phyloP scores from a whole-genome alignment of 441 rosid genomes.

The Cnidoscolus chayamansa region DNA sequence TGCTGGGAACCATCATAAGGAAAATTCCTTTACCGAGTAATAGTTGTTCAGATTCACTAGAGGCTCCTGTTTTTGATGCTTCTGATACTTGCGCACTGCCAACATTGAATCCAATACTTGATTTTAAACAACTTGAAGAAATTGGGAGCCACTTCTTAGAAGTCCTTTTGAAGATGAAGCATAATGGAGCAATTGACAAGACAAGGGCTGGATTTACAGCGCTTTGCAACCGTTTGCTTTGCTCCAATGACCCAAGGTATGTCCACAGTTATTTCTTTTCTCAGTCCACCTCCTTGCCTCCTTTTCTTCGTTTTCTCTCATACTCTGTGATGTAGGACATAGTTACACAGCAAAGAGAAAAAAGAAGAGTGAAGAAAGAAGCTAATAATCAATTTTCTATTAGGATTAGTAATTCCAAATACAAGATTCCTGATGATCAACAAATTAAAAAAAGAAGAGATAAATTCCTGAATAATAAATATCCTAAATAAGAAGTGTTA shows the following conservation, averaged over 20 bases:
- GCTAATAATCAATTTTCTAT: not conserved
- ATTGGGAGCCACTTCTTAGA: conserved; percentile 95
- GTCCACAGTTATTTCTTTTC: conserved; percentile 7
- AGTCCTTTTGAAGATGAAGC: conserved; percentile 96
- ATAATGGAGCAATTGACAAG: conserved; percentile 98
- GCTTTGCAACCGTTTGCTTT: conserved; percentile 90
- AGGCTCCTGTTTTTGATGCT: conserved; percentile 28
- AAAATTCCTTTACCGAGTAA: conserved; percentile 77
- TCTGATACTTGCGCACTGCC: conserved; percentile 31
- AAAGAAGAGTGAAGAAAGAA: not conserved
- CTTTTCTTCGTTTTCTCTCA: not conserved
- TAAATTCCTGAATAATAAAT: not conserved
- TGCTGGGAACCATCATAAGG: conserved; percentile 80
- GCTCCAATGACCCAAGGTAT: conserved; percentile 87
- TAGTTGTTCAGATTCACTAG: conserved; percentile 40
- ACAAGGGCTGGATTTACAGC: conserved; percentile 98
- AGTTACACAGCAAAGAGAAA: not conserved
- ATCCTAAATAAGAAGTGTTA: not conserved
- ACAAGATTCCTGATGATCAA: not conserved
- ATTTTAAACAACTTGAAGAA: conserved; percentile 78
- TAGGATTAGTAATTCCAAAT: not conserved
- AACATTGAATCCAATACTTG: conserved; percentile 51
- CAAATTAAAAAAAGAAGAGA: not conserved
- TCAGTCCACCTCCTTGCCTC: not conserved
- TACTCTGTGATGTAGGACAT: not conserved